Conservation (phyloP, 331 rosid species). For the Quercus tomentella region DNA sequence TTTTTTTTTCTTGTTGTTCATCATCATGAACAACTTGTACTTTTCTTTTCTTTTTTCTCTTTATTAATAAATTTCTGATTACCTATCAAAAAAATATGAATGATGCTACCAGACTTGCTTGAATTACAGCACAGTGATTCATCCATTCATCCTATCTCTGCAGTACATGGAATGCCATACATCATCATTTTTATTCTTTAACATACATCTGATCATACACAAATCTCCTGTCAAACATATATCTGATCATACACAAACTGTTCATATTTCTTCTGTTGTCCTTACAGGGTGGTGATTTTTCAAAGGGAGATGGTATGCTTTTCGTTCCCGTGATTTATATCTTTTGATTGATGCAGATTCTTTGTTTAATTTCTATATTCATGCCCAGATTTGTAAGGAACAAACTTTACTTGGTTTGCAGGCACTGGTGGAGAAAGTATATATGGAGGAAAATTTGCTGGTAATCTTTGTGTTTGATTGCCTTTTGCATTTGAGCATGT, state of each 20-base stretch:
- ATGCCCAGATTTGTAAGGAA: conserved; percentile 32
- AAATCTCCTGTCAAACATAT: not conserved
- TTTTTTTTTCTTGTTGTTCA: too few relatives aligned
- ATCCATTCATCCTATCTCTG: not conserved
- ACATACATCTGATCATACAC: conserved; percentile 5
- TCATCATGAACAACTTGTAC: too few relatives aligned
- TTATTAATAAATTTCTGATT: too few relatives aligned
- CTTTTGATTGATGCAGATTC: conserved; percentile 20
- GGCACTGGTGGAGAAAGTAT: conserved; percentile 99
- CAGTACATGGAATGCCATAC: not conserved
- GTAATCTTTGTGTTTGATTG: conserved; percentile 34
- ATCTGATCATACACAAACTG: conserved; percentile 9
- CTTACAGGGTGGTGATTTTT: conserved; percentile 94
- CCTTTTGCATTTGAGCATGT: conserved; percentile 1
- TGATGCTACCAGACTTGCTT: not conserved
- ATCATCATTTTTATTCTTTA: not conserved
- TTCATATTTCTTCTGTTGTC: conserved; percentile 13
- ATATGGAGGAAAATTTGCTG: conserved; percentile 93
- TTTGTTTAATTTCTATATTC: conserved; percentile 23
- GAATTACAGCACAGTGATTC: not conserved
- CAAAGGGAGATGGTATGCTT: conserved; percentile 81
- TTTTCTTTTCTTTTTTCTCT: too few relatives aligned
- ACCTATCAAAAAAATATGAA: too few relatives aligned
- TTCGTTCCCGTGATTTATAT: conserved; percentile 21
- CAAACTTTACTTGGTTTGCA: conserved; percentile 47